phyloP scores from a whole-genome alignment of 2,329 filamentous ascomycete genomes.

The Elsinoe arachidis region DNA sequence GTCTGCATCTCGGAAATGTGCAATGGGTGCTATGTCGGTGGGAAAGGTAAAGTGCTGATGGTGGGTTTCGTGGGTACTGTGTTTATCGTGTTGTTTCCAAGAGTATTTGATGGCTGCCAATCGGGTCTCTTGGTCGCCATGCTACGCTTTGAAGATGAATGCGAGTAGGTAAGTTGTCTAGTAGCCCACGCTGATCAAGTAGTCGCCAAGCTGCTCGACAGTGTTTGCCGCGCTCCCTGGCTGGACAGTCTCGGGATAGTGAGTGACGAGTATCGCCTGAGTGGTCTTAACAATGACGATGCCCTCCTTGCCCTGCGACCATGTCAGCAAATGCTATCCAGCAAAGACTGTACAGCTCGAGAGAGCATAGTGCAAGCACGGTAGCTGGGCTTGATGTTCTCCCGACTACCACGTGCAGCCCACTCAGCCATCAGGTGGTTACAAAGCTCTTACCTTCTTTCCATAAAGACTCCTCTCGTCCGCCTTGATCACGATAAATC shows the following conservation, averaged over 20 bases:
- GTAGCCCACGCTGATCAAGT: slow-evolving; percentile 71
- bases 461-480: slow-evolving; percentile 75
- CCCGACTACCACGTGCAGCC: background rate
- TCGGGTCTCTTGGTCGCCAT: too few relatives aligned
- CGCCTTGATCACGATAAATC: slow-evolving; percentile 67
- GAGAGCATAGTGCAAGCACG: too few relatives aligned
- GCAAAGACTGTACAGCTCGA: background rate
- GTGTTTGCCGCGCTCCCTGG: slow-evolving; percentile 69
- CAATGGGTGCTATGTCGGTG: background rate
- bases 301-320: slow-evolving; percentile 62
- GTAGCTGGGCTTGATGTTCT: too few relatives aligned
- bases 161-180: slow-evolving; percentile 36
- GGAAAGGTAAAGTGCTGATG: background rate
- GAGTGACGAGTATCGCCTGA: slow-evolving; percentile 79
- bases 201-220: slow-evolving; percentile 77
- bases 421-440: background rate
- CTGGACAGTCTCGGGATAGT: slow-evolving; percentile 67
- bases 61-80: background rate
- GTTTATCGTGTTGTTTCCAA: background rate
- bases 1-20: background rate
- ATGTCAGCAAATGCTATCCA: background rate
- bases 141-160: too few relatives aligned
- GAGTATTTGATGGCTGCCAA: background rate
- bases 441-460: slow-evolving; percentile 58
- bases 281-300: slow-evolving; percentile 77